A percentile compares a stretch with the other conserved stretches of the same genome.
Evolutionary conservation across 2,329 filamentous ascomycete genomes (phyloP).

Genomic region (Colletotrichum brevisporum): DNA sequence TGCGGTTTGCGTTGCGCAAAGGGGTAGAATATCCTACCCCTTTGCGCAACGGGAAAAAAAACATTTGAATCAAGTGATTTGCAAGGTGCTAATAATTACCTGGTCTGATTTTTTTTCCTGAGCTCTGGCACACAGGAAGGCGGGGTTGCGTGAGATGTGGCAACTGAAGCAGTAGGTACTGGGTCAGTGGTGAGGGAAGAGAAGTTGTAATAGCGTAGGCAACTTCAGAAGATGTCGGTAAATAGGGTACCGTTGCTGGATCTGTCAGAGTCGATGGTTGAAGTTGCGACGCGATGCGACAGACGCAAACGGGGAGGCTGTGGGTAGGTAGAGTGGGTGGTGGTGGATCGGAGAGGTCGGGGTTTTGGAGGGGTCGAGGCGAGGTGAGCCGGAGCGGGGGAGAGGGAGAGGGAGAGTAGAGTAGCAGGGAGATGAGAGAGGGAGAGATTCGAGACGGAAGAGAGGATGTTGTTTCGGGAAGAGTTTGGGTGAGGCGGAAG

Average conservation of each 20-base stretch:
- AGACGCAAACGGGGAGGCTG: slow-evolving; percentile 11
- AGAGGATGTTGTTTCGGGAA: slow-evolving; percentile 44
- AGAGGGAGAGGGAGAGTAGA: slow-evolving; percentile 29
- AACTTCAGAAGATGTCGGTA: not conserved
- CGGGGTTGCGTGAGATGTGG: slow-evolving; percentile 8
- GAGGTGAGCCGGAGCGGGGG: slow-evolving; percentile 26
- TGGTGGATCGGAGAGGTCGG: slow-evolving; percentile 34
- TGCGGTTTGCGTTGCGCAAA: too few relatives aligned
- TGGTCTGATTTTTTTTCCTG: slow-evolving; percentile 14
- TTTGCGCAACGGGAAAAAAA: not conserved
- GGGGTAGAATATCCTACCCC: too few relatives aligned
- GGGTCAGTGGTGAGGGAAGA: not conserved
- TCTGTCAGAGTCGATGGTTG: slow-evolving; percentile 13
- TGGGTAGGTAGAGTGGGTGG: slow-evolving; percentile 32
- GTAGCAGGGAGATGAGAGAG: slow-evolving; percentile 39
- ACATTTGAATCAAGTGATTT: slow-evolving; percentile 8
- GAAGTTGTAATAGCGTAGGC: not conserved
- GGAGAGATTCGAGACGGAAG: slow-evolving; percentile 42
- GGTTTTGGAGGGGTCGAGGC: slow-evolving; percentile 38
- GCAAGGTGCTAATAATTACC: slow-evolving; percentile 27
- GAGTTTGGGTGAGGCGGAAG: slow-evolving; percentile 45
- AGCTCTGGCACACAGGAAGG: slow-evolving; percentile 23
- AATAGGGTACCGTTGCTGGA: not conserved
- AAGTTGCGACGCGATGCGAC: slow-evolving; percentile 21
- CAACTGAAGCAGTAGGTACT: not conserved